phyloP scores from a whole-genome alignment of 1,139 yeast genomes.

The Suhomyces terraborum region DNA sequence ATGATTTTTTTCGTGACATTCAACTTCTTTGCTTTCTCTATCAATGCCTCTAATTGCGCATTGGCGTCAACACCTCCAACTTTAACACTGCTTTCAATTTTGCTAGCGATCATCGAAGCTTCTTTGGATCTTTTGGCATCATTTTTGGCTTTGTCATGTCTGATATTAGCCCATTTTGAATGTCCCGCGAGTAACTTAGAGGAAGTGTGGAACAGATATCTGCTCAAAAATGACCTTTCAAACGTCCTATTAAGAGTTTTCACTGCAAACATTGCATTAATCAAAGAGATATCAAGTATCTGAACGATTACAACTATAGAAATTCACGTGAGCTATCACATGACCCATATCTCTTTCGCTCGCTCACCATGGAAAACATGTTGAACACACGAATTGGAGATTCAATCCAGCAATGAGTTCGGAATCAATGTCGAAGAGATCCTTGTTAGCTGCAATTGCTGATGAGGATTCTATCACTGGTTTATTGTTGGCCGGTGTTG shows the following conservation, averaged over 20 bases:
- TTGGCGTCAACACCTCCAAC: constrained; percentile 59
- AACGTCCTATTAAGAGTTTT: not conserved
- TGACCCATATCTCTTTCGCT: not conserved
- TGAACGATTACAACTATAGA: not conserved
- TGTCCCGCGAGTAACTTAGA: constrained; percentile 59
- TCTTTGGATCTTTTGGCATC: constrained; percentile 76
- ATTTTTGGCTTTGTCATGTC: constrained; percentile 91
- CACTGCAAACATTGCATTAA: not conserved
- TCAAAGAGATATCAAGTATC: no score
- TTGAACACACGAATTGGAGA: not conserved
- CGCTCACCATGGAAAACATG: not conserved
- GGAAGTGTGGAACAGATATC: constrained; percentile 19
- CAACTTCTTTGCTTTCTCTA: constrained; percentile 76
- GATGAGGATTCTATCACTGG: constrained; percentile 98
- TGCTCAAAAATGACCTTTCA: not conserved
- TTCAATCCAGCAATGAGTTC: constrained; percentile 25
- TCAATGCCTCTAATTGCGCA: constrained; percentile 68
- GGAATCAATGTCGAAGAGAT: constrained; percentile 62
- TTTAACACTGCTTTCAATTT: constrained; percentile 74
- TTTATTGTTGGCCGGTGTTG: constrained; percentile 91
- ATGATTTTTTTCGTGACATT: constrained; percentile 84
- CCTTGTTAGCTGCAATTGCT: constrained; percentile 87
- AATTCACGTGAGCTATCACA: no score
- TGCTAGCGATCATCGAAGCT: constrained; percentile 71
- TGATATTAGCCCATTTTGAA: constrained; percentile 92